Evolutionary conservation across 768 basidiomycete species (phyloP).

Genomic region (Panaeolus papilionaceus): DNA sequence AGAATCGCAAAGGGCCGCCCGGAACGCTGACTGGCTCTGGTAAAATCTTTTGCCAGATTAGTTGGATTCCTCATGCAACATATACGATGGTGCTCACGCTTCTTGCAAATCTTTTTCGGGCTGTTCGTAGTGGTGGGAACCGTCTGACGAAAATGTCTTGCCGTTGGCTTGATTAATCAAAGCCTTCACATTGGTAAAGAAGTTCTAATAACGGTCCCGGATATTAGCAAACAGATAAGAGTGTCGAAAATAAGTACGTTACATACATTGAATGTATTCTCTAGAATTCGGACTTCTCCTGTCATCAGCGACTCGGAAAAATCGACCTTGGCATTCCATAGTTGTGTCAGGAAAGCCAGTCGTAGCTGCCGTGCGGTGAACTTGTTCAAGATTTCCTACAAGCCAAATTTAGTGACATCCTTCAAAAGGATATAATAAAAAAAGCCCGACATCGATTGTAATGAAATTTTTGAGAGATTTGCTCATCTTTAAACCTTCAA

Average conservation of each 20-base stretch:
- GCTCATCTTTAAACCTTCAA: slow-evolving; percentile 99
- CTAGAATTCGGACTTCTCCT: slow-evolving; percentile 86
- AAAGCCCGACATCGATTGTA: slow-evolving; percentile 80
- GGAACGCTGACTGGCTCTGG: slow-evolving; percentile 78
- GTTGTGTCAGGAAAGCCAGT: slow-evolving; percentile 87
- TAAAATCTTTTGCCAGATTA: slow-evolving; percentile 59
- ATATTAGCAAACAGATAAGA: slow-evolving; percentile 21
- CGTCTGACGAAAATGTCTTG: slow-evolving; percentile 58
- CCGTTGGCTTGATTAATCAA: slow-evolving; percentile 63
- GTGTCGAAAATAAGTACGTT: slow-evolving; percentile 2
- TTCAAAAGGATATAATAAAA: no score
- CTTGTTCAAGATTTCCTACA: slow-evolving; percentile 83
- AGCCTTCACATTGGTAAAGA: slow-evolving; percentile 89
- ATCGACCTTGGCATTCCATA: slow-evolving; percentile 94
- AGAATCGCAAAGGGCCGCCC: slow-evolving; percentile 90
- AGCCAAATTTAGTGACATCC: slow-evolving; percentile 16
- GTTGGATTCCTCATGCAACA: slow-evolving; percentile 11
- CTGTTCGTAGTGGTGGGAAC: slow-evolving; percentile 67
- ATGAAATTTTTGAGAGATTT: slow-evolving; percentile 99
- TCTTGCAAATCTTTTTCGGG: slow-evolving; percentile 72
- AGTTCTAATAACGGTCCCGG: slow-evolving; percentile 66
- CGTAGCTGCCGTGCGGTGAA: slow-evolving; percentile 89
- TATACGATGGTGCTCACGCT: slow-evolving; percentile 48
- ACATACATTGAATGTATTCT: slow-evolving; percentile 84
- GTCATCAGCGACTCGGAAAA: slow-evolving; percentile 92